Base-by-base conservation (phyloP, 164 flowering plant genomes). In the Aristolochia californica region DNA sequence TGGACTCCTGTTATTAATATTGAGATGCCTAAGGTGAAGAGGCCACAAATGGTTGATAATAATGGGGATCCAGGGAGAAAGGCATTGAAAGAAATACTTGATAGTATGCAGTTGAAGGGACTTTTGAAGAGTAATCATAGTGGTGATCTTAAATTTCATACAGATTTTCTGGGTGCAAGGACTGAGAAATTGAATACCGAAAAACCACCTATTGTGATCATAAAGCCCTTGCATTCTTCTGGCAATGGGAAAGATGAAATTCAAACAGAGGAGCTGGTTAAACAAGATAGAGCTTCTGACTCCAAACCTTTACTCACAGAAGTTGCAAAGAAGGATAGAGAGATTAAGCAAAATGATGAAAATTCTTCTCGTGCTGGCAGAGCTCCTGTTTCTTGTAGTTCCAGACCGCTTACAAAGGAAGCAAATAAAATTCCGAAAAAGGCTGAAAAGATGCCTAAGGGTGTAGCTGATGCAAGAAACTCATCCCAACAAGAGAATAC, bases 191-290 rank as follows among this genome's bases (percentile, higher is more conserved):
- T 47, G 2, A 52, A 40, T 61, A 69, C 73, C 59, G 77, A 73
- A 61, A 45, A 51, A 10, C 78, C 87, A 20, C 94, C 94, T 21
- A 90, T 90, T 60, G 97, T 90, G 49, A 69, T 90, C 43, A 83
- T 91, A 43, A 88, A 77, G 66, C 96, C 96, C 52, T 17, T 69
- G 53, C 62, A 20, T 47, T 59, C 23, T 53, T 67, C 74, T 13
- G 49, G 18, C 45, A 5, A 17, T 26, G 69, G 71, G 34, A 22
- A 59, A 30, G 66, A 34, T 34, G 40, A 34, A 34, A 0, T 34
- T 5, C 54, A 22, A 12, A 50, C 54, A 50, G 54, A 50, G 2
- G 23, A 14, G 20, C 16, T 20, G 2, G 27, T 23, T 50, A 23
- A 2, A 26, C 16, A 50, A 22, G 13, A 22, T 5, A 50, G 17